phyloP scores from a whole-genome alignment of 805 yeast species.

The Pichia pseudocactophila region DNA sequence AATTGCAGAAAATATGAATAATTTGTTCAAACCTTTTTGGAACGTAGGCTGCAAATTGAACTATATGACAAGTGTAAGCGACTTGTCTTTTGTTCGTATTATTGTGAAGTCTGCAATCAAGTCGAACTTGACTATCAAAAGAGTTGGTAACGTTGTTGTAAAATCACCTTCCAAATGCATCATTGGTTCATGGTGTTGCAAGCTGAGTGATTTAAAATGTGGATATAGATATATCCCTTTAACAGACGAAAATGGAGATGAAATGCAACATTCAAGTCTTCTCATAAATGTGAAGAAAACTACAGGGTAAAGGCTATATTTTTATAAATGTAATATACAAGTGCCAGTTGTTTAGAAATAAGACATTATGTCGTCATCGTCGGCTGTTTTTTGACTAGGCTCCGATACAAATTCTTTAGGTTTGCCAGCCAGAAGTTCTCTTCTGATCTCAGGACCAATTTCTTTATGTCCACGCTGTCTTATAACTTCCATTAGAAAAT shows the following conservation, averaged over 20 bases:
- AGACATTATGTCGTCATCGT: conserved; percentile 26
- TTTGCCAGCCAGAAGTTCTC: conserved; percentile 83
- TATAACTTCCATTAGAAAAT: conserved; percentile 81
- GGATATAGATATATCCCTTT: conserved; percentile 83
- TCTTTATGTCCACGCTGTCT: conserved; percentile 83
- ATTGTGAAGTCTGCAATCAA: conserved; percentile 30
- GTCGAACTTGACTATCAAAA: conserved; percentile 13
- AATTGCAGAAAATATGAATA: conserved; percentile 35
- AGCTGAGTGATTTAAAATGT: conserved; percentile 51
- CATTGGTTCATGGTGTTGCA: conserved; percentile 53
- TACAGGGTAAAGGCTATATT: conserved; percentile 4
- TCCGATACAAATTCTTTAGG: conserved; percentile 35
- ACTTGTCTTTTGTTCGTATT: conserved; percentile 50
- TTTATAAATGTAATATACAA: background rate
- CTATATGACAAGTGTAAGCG: conserved; percentile 29
- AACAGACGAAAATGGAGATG: conserved; percentile 74
- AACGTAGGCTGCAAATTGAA: conserved; percentile 41
- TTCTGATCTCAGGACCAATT: conserved; percentile 88
- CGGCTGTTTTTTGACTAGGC: conserved; percentile 13
- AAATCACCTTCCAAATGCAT: conserved; percentile 7
- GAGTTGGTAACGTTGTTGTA: conserved; percentile 5
- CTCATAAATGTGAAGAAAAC: conserved; percentile 27
- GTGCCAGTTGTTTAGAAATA: conserved; percentile 16
- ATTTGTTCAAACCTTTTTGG: conserved; percentile 91
- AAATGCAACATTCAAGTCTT: conserved; percentile 42